Evolutionary conservation across 176 grass and related monocot species (phyloP), one percentile per base, ranked within the genome.

Genomic region (Juncus effusus): DNA sequence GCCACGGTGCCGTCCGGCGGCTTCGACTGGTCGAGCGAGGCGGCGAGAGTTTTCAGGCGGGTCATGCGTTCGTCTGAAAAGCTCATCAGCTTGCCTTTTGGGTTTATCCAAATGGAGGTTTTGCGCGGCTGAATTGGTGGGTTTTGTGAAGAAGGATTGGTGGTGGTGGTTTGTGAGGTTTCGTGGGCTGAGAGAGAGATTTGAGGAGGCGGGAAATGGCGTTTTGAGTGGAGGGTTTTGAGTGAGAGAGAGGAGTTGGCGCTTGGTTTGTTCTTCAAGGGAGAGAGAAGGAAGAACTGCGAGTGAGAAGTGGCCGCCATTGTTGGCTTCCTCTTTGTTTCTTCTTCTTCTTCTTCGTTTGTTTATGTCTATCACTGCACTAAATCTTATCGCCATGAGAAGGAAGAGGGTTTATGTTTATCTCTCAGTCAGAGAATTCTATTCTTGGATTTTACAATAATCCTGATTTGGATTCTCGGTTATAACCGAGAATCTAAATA

Each of bases 61-160:
- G 19, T 28, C 19, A 28, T 28, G 19, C 19, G 19, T 28, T 28
- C 19, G 42, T 54, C 82, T 72, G 76, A 51, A n/a, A 63, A 62
- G 14, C 80, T 81, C 76, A 85, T 78, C 13, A 63, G 85, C 36
- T 83, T 73, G 65, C 85, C 91, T 63, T 97, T 97, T 56, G 93
- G 93, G 80, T 92, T 97, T 15, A 97, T 78, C 93, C 93, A 97
- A 58, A 97, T 50, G 63, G 82, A 86, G 56, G 69, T 82, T 36
- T 63, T 66, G 74, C 70, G 4, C 8, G 39, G 57, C 45, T 54
- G 36, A 19, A 10, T 60, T 59, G 2, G 38, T 39, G 10, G 10
- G 52, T 50, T 39, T n/a, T 37, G 6, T 42, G 54, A 42, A 67
- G 60, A 6, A 80, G 61, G 7, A 14, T 69, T 5, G 81, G 57